Evolutionary conservation across 139 green algal genomes (phyloP), one percentile per base, ranked within the genome.

Genomic region (Volvox reticuliferus): DNA sequence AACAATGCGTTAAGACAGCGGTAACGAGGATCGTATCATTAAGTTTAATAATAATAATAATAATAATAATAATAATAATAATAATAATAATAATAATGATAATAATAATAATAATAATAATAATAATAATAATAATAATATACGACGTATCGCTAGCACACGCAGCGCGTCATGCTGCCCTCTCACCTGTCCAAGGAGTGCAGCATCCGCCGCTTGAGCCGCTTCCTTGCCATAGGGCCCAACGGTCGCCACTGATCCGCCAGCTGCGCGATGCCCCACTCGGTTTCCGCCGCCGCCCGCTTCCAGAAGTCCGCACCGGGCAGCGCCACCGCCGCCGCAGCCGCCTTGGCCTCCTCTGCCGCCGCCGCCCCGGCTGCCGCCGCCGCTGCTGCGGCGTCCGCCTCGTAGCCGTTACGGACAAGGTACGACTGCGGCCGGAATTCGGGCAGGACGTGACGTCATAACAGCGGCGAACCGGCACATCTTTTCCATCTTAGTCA

Each of bases 171-270:
- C 44, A 55, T 55, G 44, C 32, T 24, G 12, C 21, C 32, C 30
- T 22, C 82, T 14, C 82, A 88, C 82, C 33, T 33, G 63, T 62
- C 33, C 21, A 88, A 35, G 12, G 19, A 79, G 63, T 78, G 18
- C 2, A 36, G 32, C 16, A 88, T 37, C 13, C 65, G 63, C 6
- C n/a, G 50, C 63, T 78, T 78, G 19, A 88, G 33, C 20, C 26
- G 17, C 62, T 79, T 67, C 21, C 82, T 65, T 26, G 82, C 65
- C 82, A 22, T 5, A 21, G 63, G 63, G 32, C 63, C 63, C 63
- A 88, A 67, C 82, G 82, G 32, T 32, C 33, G 63, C 82, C 63
- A 79, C 63, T 79, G 63, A 24, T 35, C 82, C 82, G 20, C 33
- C 82, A 88, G 33, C 78, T 67, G 78, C 13, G 13, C 35, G 21